Evolutionary conservation across 2,329 filamentous ascomycete species (phyloP), one percentile per base, ranked within the genome.

Genomic region (Cordyceps fumosorosea): DNA sequence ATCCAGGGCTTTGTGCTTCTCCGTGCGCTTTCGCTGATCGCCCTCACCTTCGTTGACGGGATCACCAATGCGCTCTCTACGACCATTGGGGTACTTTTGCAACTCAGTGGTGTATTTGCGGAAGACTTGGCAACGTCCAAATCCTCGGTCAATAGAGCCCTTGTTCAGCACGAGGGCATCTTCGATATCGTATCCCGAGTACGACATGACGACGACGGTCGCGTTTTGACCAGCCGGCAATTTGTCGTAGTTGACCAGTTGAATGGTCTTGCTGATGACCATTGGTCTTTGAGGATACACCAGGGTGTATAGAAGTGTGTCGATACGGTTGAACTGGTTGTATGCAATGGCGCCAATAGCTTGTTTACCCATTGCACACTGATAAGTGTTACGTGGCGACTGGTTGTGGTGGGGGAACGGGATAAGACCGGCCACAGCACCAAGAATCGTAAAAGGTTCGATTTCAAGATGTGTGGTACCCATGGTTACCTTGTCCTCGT

Each of bases 311-410:
- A 99, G 84, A 18, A 99, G 81, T 0, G 93, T 98, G 71, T 99
- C 95, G 73, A 99, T 97, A 62, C 95, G 88, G 69, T 93, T 90
- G 77, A 97, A 96, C 74, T 99, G 95, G 72, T 99, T 99, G 72
- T 96, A 96, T 18, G 93, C 95, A 72, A 99, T 98, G 40, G 93
- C 93, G 40, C 95, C 95, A 73, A 99, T 98, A 45, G 95, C 95
- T 89, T 99, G 95, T 78, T 99, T 99, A 84, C 95, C 95, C 95
- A 99, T 99, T 77, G 95, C 95, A 78, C 93, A 97, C 81, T 98
- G 93, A 72, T 99, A 99, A 0, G 95, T 99, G 73, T 99, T 99
- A 82, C 95, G 85, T 11, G 95, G 95, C 18, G 96, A 99, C 75
- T 99, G 95, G 76, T 99, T 99, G 80, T 99, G 95, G 74, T 99